phyloP scores from a whole-genome alignment of 2,329 filamentous ascomycete genomes.

The Pseudogymnoascus sp. region DNA sequence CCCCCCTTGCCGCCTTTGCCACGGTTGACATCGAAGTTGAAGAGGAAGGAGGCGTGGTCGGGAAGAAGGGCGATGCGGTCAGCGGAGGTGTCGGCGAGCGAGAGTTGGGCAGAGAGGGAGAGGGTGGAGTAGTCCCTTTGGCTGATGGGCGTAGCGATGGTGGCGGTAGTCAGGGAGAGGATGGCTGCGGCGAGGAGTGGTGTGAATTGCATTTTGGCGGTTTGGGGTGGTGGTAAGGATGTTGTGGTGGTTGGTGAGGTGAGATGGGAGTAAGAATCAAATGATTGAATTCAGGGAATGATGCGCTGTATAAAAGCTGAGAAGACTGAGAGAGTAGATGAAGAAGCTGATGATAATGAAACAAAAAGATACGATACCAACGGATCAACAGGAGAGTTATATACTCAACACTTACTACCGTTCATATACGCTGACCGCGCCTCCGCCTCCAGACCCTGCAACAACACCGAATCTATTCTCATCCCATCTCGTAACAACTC shows the following conservation, averaged over 20 bases:
- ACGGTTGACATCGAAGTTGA: slow-evolving; percentile 36
- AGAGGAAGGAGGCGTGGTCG: slow-evolving; percentile 38
- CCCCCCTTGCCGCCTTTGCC: slow-evolving; percentile 36
- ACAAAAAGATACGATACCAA: background rate
- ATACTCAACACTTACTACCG: background rate
- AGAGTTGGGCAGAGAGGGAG: slow-evolving; percentile 19
- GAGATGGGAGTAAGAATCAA: background rate
- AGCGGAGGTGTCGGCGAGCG: slow-evolving; percentile 30
- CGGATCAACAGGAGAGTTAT: background rate
- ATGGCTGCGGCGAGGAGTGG: slow-evolving; percentile 29
- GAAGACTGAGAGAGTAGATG: background rate
- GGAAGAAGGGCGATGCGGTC: slow-evolving; percentile 37
- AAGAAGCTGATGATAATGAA: background rate
- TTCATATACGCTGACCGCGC: background rate
- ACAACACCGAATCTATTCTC: background rate
- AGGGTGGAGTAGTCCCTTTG: slow-evolving; percentile 8
- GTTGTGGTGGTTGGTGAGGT: background rate
- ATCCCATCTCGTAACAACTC: background rate
- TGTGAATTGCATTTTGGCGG: slow-evolving; percentile 30
- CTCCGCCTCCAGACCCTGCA: background rate
- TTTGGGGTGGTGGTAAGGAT: slow-evolving; percentile 10
- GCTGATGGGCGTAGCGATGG: slow-evolving; percentile 22
- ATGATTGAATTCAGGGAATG: slow-evolving; percentile 9
- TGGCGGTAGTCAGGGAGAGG: slow-evolving; percentile 32
- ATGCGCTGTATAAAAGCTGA: background rate